A percentile compares a stretch with the other conserved stretches of the same genome.
phyloP scores from a whole-genome alignment of 768 basidiomycete genomes.

The Hericium rajendrae region DNA sequence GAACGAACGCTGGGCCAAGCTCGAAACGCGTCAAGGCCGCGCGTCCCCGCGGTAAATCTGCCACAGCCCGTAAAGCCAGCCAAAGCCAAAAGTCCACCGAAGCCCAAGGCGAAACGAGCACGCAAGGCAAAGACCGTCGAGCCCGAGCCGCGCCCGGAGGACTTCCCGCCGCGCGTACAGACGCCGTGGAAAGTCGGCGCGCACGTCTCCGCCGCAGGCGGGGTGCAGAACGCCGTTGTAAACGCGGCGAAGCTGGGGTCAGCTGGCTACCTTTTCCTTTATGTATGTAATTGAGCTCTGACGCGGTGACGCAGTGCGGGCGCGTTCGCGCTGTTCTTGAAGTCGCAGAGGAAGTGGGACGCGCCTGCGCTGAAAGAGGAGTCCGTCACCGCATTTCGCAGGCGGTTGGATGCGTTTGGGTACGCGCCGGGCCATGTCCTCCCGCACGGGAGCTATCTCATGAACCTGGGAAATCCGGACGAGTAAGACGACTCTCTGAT shows the following conservation, averaged over 20 bases:
- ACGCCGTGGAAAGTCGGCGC: conserved; percentile 65
- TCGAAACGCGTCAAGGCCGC: not conserved
- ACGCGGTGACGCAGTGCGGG: conserved; percentile 45
- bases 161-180: conserved; percentile 15
- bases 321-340: conserved; percentile 76
- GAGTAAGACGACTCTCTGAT: conserved; percentile 31
- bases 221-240: conserved; percentile 61
- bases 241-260: conserved; percentile 69
- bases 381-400: conserved; percentile 49
- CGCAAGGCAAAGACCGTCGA: conserved; percentile 1
- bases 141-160: conserved; percentile 15
- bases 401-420: conserved; percentile 46
- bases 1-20: too few relatives aligned
- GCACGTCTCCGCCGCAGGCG: conserved; percentile 75
- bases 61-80: not conserved
- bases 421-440: conserved; percentile 58
- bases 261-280: conserved; percentile 6
- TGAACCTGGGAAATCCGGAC: conserved; percentile 80
- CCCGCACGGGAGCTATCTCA: conserved; percentile 79
- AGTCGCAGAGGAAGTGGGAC: conserved; percentile 77
- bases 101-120: not conserved
- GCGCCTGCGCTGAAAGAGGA: conserved; percentile 46
- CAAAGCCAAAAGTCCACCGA: not conserved
- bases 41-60: not conserved
- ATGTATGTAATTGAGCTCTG: not conserved